A percentile compares a stretch with the other conserved stretches of the same genome.
These are phyloP conservation scores for Triticum aestivum DNA, from an alignment of 176 grass and related monocot species.

Conservation along the genomic window DNA sequence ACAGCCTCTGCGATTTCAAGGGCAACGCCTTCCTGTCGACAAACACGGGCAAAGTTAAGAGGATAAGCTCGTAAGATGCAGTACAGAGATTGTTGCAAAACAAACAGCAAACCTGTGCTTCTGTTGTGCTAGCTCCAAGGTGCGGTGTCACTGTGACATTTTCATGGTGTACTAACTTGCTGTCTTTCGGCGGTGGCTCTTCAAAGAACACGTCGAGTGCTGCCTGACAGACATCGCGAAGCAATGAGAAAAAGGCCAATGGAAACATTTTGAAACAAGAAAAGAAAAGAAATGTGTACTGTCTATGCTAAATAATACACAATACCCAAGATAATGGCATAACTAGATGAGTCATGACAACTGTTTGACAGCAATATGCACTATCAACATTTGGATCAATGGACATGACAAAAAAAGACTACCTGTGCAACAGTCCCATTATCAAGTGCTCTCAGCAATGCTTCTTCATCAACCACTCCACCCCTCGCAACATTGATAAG, in stretches of 20 bases:
- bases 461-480: slow-evolving; percentile 87
- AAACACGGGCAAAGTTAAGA: background rate
- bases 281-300: background rate
- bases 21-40: slow-evolving; percentile 76
- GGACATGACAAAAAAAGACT: background rate
- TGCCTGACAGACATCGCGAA: slow-evolving; percentile 51
- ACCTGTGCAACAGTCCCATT: slow-evolving; percentile 85
- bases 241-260: slow-evolving; percentile 31
- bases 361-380: background rate
- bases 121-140: slow-evolving; percentile 87
- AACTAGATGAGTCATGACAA: background rate
- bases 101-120: slow-evolving; percentile 74
- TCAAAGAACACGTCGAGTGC: slow-evolving; percentile 93
- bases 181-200: slow-evolving; percentile 73
- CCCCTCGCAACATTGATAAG: slow-evolving; percentile 96
- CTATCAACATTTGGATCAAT: background rate
- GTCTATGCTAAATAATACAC: slow-evolving; percentile 14
- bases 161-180: slow-evolving; percentile 83
- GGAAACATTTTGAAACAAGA: background rate
- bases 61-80: background rate
- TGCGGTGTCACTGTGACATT: slow-evolving; percentile 86
- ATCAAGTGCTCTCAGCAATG: slow-evolving; percentile 78
- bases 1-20: slow-evolving; percentile 91
- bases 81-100: background rate
- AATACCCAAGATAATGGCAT: background rate